Evolutionary conservation across 106 monocot species (phyloP).

Genomic region (Iris macrosiphon): DNA sequence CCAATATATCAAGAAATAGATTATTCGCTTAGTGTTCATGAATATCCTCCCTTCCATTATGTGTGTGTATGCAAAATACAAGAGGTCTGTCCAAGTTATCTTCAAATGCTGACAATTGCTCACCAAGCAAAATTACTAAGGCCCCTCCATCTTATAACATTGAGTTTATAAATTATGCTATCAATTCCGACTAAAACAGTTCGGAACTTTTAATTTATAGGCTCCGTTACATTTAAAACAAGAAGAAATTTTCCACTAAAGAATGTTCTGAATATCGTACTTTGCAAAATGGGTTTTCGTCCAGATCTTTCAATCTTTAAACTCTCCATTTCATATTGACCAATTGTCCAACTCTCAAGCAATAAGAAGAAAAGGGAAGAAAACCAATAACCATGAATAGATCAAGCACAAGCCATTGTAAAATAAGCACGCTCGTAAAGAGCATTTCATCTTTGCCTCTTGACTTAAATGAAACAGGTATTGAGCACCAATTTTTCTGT

Average conservation of each 20-base stretch:
- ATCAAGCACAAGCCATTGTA: conserved; percentile 84
- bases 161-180: too few relatives aligned
- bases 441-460: conserved; percentile 24
- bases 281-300: conserved; percentile 17
- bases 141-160: too few relatives aligned
- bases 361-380: conserved; percentile 74
- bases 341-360: conserved; percentile 84
- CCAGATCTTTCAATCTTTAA: conserved; percentile 62
- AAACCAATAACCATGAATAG: conserved; percentile 86
- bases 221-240: not conserved
- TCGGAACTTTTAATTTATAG: too few relatives aligned
- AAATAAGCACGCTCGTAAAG: conserved; percentile 54
- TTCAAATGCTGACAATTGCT: too few relatives aligned
- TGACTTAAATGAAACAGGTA: conserved; percentile 24
- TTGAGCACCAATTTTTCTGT: conserved; percentile 78
- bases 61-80: too few relatives aligned
- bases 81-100: too few relatives aligned
- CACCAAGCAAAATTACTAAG: too few relatives aligned
- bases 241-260: too few relatives aligned
- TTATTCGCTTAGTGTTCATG: too few relatives aligned
- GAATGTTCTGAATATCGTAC: conserved; percentile 44
- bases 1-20: too few relatives aligned
- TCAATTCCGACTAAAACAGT: too few relatives aligned
- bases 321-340: conserved; percentile 86
- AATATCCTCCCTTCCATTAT: too few relatives aligned